phyloP scores from a whole-genome alignment of 2,329 filamentous ascomycete species.

The Clonostachys rosea region DNA sequence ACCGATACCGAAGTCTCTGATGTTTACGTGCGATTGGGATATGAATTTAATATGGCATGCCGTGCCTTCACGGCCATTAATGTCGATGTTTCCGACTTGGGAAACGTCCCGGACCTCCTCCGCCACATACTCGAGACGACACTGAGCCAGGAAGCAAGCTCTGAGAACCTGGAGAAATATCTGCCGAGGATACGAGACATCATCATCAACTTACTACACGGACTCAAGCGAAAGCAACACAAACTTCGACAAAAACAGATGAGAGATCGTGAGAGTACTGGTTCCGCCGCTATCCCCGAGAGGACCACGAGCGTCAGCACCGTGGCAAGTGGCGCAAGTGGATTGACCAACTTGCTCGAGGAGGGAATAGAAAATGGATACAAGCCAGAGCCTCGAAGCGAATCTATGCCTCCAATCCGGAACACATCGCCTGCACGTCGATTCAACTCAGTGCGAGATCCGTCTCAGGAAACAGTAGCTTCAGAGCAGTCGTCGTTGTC shows the following conservation, averaged over 20 bases:
- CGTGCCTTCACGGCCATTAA: conserved; percentile 95
- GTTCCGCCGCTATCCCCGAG: conserved; percentile 30
- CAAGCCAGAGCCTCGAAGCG: conserved; percentile 26
- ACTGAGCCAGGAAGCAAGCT: conserved; percentile 91
- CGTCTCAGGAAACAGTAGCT: conserved; percentile 40
- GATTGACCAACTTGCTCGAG: conserved; percentile 52
- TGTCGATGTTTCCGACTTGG: conserved; percentile 89
- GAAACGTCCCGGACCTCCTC: conserved; percentile 89
- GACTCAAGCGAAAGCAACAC: conserved; percentile 94
- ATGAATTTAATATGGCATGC: conserved; percentile 99
- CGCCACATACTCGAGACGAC: conserved; percentile 92
- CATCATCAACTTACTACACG: conserved; percentile 95
- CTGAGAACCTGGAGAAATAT: conserved; percentile 90
- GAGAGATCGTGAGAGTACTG: conserved; percentile 42
- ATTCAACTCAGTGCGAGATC: conserved; percentile 42
- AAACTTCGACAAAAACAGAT: conserved; percentile 65
- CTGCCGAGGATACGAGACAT: conserved; percentile 94
- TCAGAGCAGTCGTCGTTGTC: conserved; percentile 65
- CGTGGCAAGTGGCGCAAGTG: conserved; percentile 49
- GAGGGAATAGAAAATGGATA: conserved; percentile 55
- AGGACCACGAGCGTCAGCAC: conserved; percentile 56
- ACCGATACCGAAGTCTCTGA: conserved; percentile 95
- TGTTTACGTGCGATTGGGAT: conserved; percentile 94
- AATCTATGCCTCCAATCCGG: conserved; percentile 13
- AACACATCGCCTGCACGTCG: conserved; percentile 41